These are phyloP conservation scores for Ophiognomonia clavigignenti-juglandacearum DNA, from an alignment of 2,329 filamentous ascomycete species.

Conservation along the genomic window DNA sequence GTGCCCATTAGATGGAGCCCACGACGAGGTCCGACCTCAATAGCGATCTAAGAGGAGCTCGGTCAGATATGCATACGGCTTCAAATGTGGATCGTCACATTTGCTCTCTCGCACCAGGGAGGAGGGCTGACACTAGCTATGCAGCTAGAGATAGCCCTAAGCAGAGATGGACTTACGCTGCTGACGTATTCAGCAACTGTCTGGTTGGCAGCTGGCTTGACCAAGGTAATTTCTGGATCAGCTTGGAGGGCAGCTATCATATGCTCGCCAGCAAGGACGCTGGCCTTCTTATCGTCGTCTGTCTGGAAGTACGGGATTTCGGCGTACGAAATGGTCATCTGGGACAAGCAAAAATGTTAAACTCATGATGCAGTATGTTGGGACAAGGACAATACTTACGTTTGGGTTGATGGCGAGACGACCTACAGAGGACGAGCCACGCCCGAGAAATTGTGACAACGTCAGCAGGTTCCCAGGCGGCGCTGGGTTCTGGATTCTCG, in stretches of 20 bases:
- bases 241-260: neutral
- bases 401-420: no score
- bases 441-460: no score
- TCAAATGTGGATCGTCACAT: no score
- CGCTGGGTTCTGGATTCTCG: no score
- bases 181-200: neutral
- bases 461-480: no score
- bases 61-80: neutral
- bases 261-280: neutral
- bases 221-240: neutral
- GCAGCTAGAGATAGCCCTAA: no score
- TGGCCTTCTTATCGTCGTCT: neutral
- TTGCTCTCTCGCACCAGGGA: no score
- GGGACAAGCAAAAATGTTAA: no score
- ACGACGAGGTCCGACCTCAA: neutral
- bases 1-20: slow-evolving; percentile 32
- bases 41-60: neutral
- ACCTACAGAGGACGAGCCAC: no score
- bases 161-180: neutral
- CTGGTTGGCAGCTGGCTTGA: neutral
- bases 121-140: no score
- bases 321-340: slow-evolving; percentile 1
- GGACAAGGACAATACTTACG: no score
- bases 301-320: neutral
- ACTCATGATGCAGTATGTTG: no score